Evolutionary conservation across 1,139 yeast species (phyloP).

Genomic region (Kodamaea fungicola): DNA sequence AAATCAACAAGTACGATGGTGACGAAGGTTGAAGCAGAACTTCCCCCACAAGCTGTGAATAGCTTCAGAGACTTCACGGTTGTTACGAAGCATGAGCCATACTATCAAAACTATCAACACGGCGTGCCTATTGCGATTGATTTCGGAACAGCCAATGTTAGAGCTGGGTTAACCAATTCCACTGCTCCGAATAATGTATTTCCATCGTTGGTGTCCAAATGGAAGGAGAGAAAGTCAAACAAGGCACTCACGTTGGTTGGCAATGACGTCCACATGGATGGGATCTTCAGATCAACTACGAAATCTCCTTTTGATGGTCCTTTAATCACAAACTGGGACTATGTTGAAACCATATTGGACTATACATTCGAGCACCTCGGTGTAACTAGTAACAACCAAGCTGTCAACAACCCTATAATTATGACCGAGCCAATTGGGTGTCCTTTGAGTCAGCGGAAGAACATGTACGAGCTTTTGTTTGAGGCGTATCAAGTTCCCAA

Average conservation of each 20-base stretch:
- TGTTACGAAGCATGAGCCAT: slow-evolving; percentile 45
- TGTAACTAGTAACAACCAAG: slow-evolving; percentile 50
- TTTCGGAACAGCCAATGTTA: slow-evolving; percentile 66
- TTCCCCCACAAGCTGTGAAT: slow-evolving; percentile 51
- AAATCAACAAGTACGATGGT: slow-evolving; percentile 10
- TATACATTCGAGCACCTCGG: slow-evolving; percentile 79
- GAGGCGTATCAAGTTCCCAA: slow-evolving; percentile 78
- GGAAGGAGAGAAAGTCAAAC: slow-evolving; percentile 71
- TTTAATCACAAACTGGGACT: slow-evolving; percentile 88
- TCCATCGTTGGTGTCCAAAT: slow-evolving; percentile 68
- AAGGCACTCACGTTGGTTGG: slow-evolving; percentile 74
- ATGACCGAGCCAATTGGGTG: slow-evolving; percentile 76
- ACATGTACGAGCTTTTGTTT: slow-evolving; percentile 76
- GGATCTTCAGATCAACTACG: slow-evolving; percentile 62
- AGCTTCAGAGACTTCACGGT: slow-evolving; percentile 46
- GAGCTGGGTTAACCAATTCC: slow-evolving; percentile 66
- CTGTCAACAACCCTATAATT: slow-evolving; percentile 75
- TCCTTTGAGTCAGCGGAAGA: slow-evolving; percentile 64
- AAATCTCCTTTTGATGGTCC: slow-evolving; percentile 87
- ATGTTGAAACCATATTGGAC: slow-evolving; percentile 76
- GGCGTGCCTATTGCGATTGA: slow-evolving; percentile 79
- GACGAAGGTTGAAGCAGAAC: slow-evolving; percentile 20
- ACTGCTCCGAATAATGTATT: slow-evolving; percentile 60
- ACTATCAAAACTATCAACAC: slow-evolving; percentile 46
- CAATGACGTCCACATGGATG: slow-evolving; percentile 72